Evolutionary conservation across 129 eudicot species (phyloP).

Genomic region (Escallonia rubra): DNA sequence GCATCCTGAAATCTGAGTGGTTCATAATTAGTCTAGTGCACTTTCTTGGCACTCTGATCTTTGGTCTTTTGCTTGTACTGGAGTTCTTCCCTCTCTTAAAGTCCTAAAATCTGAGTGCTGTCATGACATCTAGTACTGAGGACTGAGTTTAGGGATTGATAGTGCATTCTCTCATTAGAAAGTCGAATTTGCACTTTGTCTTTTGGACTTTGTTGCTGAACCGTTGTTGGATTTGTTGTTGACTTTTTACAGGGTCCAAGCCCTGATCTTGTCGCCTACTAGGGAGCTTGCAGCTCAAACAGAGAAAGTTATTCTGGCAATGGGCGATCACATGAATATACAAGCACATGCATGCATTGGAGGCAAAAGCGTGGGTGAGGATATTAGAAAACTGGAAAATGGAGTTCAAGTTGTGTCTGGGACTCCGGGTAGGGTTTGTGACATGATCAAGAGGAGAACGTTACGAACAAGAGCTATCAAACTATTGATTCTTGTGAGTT

Average conservation of each 20-base stretch:
- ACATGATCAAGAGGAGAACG: slow-evolving; percentile 94
- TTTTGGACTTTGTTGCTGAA: too few relatives aligned
- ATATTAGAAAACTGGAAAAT: slow-evolving; percentile 72
- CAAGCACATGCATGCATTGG: slow-evolving; percentile 97
- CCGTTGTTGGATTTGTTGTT: too few relatives aligned
- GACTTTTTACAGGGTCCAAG: slow-evolving; percentile 65
- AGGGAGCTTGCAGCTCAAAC: slow-evolving; percentile 95
- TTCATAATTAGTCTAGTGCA: too few relatives aligned
- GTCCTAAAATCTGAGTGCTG: too few relatives aligned
- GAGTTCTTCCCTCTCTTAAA: too few relatives aligned
- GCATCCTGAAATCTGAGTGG: too few relatives aligned
- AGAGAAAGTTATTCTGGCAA: slow-evolving; percentile 67
- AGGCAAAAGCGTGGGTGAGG: slow-evolving; percentile 96
- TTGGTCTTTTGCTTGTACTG: too few relatives aligned
- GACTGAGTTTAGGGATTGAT: too few relatives aligned
- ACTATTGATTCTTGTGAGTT: slow-evolving; percentile 71
- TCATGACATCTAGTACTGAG: too few relatives aligned
- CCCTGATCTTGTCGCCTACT: slow-evolving; percentile 89
- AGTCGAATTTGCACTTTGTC: too few relatives aligned
- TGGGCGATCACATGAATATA: slow-evolving; percentile 71
- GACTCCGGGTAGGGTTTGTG: slow-evolving; percentile 95
- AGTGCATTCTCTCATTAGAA: too few relatives aligned
- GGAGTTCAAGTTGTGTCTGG: slow-evolving; percentile 98
- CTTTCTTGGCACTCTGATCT: too few relatives aligned
- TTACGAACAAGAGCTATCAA: slow-evolving; percentile 81